phyloP scores from a whole-genome alignment of 1,139 yeast genomes.

The Pichia sp. region DNA sequence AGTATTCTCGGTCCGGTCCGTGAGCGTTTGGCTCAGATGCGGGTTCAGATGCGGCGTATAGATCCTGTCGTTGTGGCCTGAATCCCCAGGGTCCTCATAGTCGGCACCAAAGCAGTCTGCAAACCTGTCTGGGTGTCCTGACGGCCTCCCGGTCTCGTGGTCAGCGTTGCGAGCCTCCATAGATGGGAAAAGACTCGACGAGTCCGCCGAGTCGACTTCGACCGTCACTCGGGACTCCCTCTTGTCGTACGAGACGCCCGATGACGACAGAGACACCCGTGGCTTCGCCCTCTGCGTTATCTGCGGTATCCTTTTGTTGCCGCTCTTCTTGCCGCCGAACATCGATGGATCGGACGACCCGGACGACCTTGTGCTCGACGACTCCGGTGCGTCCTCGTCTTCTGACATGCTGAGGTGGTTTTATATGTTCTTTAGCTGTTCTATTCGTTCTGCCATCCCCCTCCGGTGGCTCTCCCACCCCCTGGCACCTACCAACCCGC shows the following conservation, averaged over 20 bases:
- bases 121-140: not conserved
- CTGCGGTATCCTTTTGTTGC: not conserved
- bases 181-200: conserved; percentile 5
- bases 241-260: not conserved
- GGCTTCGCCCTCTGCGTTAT: not conserved
- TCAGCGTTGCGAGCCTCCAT: not conserved
- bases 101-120: too few relatives aligned
- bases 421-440: too few relatives aligned
- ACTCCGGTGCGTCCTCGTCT: not conserved
- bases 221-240: not conserved
- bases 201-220: not conserved
- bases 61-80: too few relatives aligned
- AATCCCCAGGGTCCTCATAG: too few relatives aligned
- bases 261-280: not conserved
- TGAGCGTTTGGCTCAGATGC: not conserved
- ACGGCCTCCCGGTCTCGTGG: too few relatives aligned
- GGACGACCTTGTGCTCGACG: not conserved
- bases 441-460: too few relatives aligned
- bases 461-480: too few relatives aligned
- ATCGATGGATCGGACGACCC: conserved; percentile 1
- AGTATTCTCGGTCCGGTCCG: not conserved
- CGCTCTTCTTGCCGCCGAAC: not conserved
- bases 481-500: too few relatives aligned
- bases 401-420: not conserved
- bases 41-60: not conserved